A percentile compares a stretch with the other conserved stretches of the same genome.
These are phyloP conservation scores for Geum urbanum DNA, from an alignment of 306 rosid species.

Conservation along the genomic window DNA sequence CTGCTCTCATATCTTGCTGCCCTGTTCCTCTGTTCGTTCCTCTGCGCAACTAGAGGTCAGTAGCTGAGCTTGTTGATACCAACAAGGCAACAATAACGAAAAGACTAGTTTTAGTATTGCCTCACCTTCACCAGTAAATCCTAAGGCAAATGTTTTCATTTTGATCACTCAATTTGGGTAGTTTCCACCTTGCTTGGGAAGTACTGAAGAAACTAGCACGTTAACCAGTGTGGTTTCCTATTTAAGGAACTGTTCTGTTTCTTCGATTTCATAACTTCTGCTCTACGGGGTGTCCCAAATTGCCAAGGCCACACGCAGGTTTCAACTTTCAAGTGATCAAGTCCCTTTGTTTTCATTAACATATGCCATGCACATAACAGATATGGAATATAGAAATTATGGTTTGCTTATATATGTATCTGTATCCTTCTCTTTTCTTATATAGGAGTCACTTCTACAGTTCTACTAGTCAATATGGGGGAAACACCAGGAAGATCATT, in stretches of 20 bases:
- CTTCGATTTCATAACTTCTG: slow-evolving; percentile 4
- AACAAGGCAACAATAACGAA: too few relatives aligned
- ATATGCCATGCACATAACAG: neutral
- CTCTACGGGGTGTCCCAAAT: neutral
- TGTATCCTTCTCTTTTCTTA: neutral
- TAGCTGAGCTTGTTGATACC: neutral
- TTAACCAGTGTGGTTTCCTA: slow-evolving; percentile 1
- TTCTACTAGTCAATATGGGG: too few relatives aligned
- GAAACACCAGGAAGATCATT: neutral
- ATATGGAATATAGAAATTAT: neutral
- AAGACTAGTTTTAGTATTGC: slow-evolving; percentile 3
- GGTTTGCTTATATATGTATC: neutral
- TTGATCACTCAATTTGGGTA: neutral
- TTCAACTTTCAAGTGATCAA: neutral
- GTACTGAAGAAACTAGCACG: neutral
- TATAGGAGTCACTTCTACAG: neutral
- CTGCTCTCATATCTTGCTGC: too few relatives aligned
- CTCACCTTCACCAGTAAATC: neutral
- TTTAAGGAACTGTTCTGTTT: neutral
- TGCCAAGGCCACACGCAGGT: neutral
- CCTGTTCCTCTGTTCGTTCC: too few relatives aligned
- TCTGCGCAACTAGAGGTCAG: too few relatives aligned
- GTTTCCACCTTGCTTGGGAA: neutral
- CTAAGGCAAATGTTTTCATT: too few relatives aligned
- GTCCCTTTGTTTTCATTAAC: neutral